These are phyloP conservation scores for Beta vulgaris DNA, from an alignment of 148 eudicot species.

Conservation along the genomic window DNA sequence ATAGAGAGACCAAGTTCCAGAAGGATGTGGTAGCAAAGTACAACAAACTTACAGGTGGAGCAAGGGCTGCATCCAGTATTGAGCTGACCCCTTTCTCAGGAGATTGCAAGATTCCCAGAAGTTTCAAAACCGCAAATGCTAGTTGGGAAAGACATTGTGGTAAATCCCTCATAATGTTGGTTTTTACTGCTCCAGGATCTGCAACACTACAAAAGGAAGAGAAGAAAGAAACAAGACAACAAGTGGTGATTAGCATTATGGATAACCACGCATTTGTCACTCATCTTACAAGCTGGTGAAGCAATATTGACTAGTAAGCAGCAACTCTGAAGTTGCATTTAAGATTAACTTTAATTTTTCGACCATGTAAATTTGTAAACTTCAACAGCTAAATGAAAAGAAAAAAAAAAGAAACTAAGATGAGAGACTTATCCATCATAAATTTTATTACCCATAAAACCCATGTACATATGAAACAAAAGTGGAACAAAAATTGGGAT, in stretches of 20 bases:
- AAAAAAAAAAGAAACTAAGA: too few species aligned
- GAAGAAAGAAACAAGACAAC: not conserved
- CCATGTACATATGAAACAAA: not conserved
- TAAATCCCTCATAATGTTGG: slow-evolving; percentile 82
- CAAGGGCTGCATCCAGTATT: slow-evolving; percentile 78
- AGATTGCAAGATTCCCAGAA: slow-evolving; percentile 60
- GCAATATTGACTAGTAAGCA: not conserved
- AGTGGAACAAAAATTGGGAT: not conserved
- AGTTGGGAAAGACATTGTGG: slow-evolving; percentile 48
- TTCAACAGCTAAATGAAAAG: not conserved
- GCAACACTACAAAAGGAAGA: slow-evolving; percentile 53
- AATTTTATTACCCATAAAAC: not conserved
- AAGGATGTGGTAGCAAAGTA: not conserved
- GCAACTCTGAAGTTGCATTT: not conserved
- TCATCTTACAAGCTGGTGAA: not conserved
- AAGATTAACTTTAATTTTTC: not conserved
- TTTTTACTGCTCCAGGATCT: slow-evolving; percentile 86
- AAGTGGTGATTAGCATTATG: not conserved
- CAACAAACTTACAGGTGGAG: slow-evolving; percentile 68
- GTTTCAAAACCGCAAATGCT: slow-evolving; percentile 47
- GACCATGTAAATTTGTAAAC: not conserved
- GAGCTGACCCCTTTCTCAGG: slow-evolving; percentile 62
- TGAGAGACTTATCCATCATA: not conserved
- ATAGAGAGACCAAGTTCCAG: slow-evolving; percentile 5
- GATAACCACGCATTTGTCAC: not conserved